phyloP scores from a whole-genome alignment of 1,139 yeast species.

The Taphrina wiesneri region DNA sequence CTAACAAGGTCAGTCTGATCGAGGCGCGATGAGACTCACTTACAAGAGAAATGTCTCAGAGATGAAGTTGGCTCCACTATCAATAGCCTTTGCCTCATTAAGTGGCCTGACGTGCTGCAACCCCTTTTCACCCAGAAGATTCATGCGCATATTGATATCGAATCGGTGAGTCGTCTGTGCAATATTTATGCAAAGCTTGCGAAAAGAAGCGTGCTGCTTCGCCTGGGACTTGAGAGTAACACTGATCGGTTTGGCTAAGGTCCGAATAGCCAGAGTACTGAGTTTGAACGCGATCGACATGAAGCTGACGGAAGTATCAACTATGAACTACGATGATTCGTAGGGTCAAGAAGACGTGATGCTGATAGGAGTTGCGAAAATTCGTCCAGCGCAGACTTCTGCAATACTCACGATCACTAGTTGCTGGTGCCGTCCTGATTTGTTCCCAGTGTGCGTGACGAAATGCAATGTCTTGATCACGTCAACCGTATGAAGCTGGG shows the following conservation, averaged over 20 bases:
- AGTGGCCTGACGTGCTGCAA: constrained; percentile 63
- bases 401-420: too few species aligned
- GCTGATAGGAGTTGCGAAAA: too few species aligned
- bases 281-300: constrained; percentile 63
- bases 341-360: too few species aligned
- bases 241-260: constrained; percentile 82
- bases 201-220: constrained; percentile 67
- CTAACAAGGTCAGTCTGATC: constrained; percentile 16
- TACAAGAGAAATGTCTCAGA: constrained; percentile 73
- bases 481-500: too few species aligned
- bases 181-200: constrained; percentile 61
- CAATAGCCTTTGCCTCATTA: constrained; percentile 81
- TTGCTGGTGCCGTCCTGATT: too few species aligned
- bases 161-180: constrained; percentile 75
- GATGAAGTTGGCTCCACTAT: constrained; percentile 75
- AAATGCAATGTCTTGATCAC: too few species aligned
- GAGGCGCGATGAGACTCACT: too few species aligned
- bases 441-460: too few species aligned
- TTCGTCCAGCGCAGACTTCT: too few species aligned
- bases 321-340: neutral
- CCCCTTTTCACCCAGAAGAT: constrained; percentile 56
- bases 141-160: constrained; percentile 64
- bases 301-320: neutral
- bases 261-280: constrained; percentile 70
- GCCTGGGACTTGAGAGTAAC: constrained; percentile 72